These are phyloP conservation scores for Aspergillus nomiae DNA, from an alignment of 2,329 filamentous ascomycete genomes.

Conservation along the genomic window DNA sequence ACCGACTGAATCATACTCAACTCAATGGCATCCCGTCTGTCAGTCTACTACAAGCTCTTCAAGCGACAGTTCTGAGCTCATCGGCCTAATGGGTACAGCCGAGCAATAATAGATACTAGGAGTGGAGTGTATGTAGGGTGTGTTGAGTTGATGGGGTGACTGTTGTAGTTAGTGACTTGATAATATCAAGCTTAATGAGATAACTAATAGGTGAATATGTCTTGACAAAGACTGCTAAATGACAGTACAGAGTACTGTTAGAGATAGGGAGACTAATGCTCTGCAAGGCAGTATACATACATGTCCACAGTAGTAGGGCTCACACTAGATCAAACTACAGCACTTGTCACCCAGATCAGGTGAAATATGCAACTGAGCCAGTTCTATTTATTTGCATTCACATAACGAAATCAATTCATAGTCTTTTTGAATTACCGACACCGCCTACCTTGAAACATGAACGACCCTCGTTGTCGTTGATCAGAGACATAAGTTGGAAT, in stretches of 20 bases:
- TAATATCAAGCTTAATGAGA: neutral
- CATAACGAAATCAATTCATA: slow-evolving; percentile 12
- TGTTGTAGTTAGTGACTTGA: neutral
- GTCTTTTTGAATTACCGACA: slow-evolving; percentile 10
- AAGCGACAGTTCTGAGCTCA: neutral
- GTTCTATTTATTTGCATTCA: neutral
- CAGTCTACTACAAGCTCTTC: neutral
- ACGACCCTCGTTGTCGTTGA: neutral
- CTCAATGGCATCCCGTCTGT: neutral
- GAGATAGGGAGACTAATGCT: neutral
- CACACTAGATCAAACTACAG: neutral
- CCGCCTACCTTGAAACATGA: neutral
- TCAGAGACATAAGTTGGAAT: neutral
- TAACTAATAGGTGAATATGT: neutral
- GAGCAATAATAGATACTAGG: neutral
- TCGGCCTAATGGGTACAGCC: neutral
- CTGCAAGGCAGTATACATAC: neutral
- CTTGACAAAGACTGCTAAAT: neutral
- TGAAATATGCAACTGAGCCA: neutral
- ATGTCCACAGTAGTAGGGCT: neutral
- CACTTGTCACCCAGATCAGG: neutral
- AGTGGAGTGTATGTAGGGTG: too few relatives aligned
- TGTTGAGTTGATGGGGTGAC: too few relatives aligned
- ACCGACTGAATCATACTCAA: too few relatives aligned
- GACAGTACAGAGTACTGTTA: neutral